phyloP scores from a whole-genome alignment of 805 yeast species.

The Candida alai region DNA sequence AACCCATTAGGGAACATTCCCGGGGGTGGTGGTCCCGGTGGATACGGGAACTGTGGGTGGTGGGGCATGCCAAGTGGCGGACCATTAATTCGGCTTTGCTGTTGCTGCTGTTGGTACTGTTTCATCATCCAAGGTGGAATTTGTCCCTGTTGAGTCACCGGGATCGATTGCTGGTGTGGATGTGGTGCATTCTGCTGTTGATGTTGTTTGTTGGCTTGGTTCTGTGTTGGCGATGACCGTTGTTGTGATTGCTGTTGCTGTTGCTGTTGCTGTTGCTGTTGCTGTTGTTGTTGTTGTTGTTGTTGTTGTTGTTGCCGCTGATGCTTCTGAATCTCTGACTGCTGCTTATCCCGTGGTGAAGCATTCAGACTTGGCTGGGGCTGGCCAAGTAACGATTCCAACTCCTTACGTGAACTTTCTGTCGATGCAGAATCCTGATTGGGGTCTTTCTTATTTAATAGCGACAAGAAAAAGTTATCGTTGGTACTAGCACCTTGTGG shows the following conservation, averaged over 20 bases:
- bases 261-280: constrained; percentile 1
- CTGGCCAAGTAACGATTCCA: too few relatives aligned
- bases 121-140: constrained; percentile 28
- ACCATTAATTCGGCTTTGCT: too few relatives aligned
- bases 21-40: constrained; percentile 28
- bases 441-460: constrained; percentile 33
- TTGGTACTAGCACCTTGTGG: constrained; percentile 16
- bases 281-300: constrained; percentile 3
- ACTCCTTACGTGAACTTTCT: too few relatives aligned
- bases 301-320: constrained; percentile 5
- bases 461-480: constrained; percentile 46
- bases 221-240: constrained; percentile 3
- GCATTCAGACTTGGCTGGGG: too few relatives aligned
- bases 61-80: too few relatives aligned
- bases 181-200: constrained; percentile 11
- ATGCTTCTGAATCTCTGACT: constrained; percentile 1
- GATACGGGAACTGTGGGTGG: too few relatives aligned
- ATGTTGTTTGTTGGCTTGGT: constrained; percentile 4
- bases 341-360: constrained; percentile 4
- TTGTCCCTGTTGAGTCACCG: constrained; percentile 9
- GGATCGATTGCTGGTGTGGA: constrained; percentile 14
- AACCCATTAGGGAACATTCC: constrained; percentile 35
- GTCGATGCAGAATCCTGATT: constrained; percentile 2
- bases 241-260: constrained; percentile 6
- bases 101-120: constrained; percentile 12